Evolutionary conservation across 176 grass and related monocot species (phyloP), one percentile per base, ranked within the genome.

Genomic region (Raddia distichophylla): DNA sequence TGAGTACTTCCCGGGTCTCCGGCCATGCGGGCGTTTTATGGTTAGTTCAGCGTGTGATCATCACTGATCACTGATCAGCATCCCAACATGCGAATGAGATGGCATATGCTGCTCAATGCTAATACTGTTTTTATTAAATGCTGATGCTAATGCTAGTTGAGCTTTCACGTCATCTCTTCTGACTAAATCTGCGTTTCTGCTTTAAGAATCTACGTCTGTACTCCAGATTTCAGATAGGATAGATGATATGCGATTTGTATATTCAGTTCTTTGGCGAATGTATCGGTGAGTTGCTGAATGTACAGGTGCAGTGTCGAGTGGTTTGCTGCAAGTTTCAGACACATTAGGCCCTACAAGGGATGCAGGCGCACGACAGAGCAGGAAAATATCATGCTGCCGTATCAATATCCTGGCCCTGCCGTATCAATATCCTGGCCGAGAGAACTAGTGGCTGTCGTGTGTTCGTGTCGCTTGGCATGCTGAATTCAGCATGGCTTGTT

Each of bases 101-200:
- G 65, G 13, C 35, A 71, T 73, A 18, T 73, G 58, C 50, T 10
- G 22, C 40, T 72, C 79, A 64, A 59, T 10, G 11, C 75, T 8
- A n/a, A 17, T 50, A n/a, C 40, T 37, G 65, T 80, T 35, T 75
- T n/a, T n/a, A n/a, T n/a, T 1, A 27, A 27, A 27, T 27, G 27
- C 27, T 27, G 27, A 27, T 27, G 27, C 27, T 27, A 27, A 27
- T 27, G 27, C 47, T 34, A 65, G 59, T 74, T 66, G 81, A 44
- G 58, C 46, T 75, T 73, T 83, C 81, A 40, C 66, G 56, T 64
- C 60, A 48, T 66, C 18, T 45, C 35, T 45, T 45, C n/a, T 83
- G 35, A 83, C 48, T 18, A 55, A 63, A 44, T 47, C 35, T 64
- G 55, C 4, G 20, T 1, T n/a, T 32, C 13, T 64, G 46, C 7